phyloP scores from a whole-genome alignment of 2,329 filamentous ascomycete genomes.

The Thermochaetoides dissita region DNA sequence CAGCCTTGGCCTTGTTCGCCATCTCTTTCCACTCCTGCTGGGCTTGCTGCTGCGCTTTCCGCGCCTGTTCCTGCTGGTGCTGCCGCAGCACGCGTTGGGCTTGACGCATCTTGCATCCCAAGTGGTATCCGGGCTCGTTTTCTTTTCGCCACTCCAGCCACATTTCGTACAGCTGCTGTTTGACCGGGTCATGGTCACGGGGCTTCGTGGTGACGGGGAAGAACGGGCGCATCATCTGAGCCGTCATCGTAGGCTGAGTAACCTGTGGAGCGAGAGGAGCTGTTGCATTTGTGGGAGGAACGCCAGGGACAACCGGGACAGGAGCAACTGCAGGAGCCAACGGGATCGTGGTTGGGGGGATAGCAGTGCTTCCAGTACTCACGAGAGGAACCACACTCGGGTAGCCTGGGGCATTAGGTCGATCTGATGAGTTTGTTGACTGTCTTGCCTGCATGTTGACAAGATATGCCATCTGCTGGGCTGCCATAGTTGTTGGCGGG shows the following conservation, averaged over 20 bases:
- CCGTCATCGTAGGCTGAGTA: no score
- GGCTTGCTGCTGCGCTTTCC: background rate
- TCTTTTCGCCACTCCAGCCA: slow-evolving; percentile 36
- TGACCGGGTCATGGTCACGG: slow-evolving; percentile 24
- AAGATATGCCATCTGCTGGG: no score
- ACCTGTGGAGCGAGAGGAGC: background rate
- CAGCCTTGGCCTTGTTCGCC: slow-evolving; percentile 13
- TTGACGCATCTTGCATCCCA: slow-evolving; percentile 31
- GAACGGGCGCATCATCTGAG: slow-evolving; percentile 5
- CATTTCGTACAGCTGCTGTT: slow-evolving; percentile 33
- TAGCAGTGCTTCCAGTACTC: no score
- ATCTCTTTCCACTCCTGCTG: slow-evolving; percentile 10
- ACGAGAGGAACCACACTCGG: no score
- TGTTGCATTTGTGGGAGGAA: background rate
- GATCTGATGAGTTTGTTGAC: no score
- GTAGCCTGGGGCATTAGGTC: no score
- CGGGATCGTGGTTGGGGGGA: no score
- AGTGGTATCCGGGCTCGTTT: slow-evolving; percentile 32
- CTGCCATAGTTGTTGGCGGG: no score
- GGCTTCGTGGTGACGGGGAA: slow-evolving; percentile 25
- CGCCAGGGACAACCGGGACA: no score
- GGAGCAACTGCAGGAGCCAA: no score
- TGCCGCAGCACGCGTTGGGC: slow-evolving; percentile 19
- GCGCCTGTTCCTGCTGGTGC: slow-evolving; percentile 7
- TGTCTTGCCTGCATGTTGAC: no score